Evolutionary conservation across 2,329 filamentous ascomycete genomes (phyloP).

Genomic region (Pyrenochaeta sp.): DNA sequence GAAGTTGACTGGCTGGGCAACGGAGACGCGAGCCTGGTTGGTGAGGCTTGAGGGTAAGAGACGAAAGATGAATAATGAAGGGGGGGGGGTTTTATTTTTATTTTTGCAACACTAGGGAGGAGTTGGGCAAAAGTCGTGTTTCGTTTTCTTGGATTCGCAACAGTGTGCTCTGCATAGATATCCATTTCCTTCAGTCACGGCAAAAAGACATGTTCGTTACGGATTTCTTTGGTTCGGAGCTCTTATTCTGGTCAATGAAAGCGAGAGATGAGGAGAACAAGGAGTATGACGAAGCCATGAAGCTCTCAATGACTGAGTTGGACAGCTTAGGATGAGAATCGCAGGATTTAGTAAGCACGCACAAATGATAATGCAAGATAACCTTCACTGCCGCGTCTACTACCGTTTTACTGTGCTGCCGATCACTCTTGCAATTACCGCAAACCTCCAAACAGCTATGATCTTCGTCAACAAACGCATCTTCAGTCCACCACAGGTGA

Average conservation of each 20-base stretch:
- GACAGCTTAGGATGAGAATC: background rate
- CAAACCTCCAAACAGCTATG: background rate
- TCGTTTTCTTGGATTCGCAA: constrained; percentile 6
- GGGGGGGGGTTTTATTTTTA: background rate
- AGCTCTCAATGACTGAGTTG: background rate
- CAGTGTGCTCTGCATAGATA: constrained; percentile 5
- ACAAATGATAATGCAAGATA: background rate
- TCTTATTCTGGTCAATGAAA: background rate
- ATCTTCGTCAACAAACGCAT: background rate
- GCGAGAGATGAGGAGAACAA: background rate
- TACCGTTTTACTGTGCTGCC: background rate
- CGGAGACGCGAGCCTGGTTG: constrained; percentile 12
- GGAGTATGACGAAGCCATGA: background rate
- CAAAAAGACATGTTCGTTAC: background rate
- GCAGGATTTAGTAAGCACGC: background rate
- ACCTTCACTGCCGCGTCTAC: background rate
- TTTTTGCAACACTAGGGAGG: background rate
- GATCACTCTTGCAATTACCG: background rate
- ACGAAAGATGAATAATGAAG: background rate
- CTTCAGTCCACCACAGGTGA: background rate
- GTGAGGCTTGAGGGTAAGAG: constrained; percentile 16
- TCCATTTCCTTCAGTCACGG: constrained; percentile 4
- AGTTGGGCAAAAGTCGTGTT: background rate
- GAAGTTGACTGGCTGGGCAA: constrained; percentile 29
- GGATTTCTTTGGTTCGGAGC: background rate